A percentile compares a stretch with the other conserved stretches of the same genome.
Evolutionary conservation across 768 basidiomycete genomes (phyloP).

Genomic region (Pleurotus tuber-regium): DNA sequence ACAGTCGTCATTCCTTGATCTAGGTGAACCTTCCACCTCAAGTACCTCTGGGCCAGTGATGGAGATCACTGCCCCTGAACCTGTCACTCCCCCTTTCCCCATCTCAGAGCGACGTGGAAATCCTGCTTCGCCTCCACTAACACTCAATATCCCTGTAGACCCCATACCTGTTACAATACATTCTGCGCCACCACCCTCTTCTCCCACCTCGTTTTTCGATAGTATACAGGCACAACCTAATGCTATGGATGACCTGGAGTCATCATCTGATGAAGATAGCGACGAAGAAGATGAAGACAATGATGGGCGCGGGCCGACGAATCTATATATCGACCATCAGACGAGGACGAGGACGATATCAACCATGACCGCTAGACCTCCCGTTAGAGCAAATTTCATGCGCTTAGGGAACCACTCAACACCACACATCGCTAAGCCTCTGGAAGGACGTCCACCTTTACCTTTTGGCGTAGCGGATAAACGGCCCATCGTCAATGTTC

Average conservation of each 20-base stretch:
- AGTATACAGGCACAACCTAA: slow-evolving; percentile 66
- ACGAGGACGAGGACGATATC: slow-evolving; percentile 38
- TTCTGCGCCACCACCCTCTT: slow-evolving; percentile 62
- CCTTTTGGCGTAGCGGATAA: slow-evolving; percentile 30
- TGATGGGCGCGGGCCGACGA: slow-evolving; percentile 16
- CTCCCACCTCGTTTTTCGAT: slow-evolving; percentile 75
- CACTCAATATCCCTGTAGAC: slow-evolving; percentile 45
- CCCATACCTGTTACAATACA: slow-evolving; percentile 44
- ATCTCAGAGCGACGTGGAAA: slow-evolving; percentile 29
- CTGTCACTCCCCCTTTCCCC: slow-evolving; percentile 41
- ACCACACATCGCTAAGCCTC: slow-evolving; percentile 52
- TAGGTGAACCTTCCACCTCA: slow-evolving; percentile 8
- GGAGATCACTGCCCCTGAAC: slow-evolving; percentile 40
- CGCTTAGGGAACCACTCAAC: slow-evolving; percentile 67
- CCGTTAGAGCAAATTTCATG: slow-evolving; percentile 47
- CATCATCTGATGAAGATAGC: slow-evolving; percentile 49
- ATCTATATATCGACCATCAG: slow-evolving; percentile 30
- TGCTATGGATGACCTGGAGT: slow-evolving; percentile 72
- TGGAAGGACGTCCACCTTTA: slow-evolving; percentile 32
- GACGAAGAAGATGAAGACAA: slow-evolving; percentile 29
- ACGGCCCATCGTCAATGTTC: slow-evolving; percentile 53
- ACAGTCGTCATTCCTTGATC: slow-evolving; percentile 9
- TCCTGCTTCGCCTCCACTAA: slow-evolving; percentile 24
- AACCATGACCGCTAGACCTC: slow-evolving; percentile 24
- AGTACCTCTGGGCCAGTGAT: background rate